These are phyloP conservation scores for Potentilla sterilis DNA, from an alignment of 306 rosid genomes.

Conservation along the genomic window DNA sequence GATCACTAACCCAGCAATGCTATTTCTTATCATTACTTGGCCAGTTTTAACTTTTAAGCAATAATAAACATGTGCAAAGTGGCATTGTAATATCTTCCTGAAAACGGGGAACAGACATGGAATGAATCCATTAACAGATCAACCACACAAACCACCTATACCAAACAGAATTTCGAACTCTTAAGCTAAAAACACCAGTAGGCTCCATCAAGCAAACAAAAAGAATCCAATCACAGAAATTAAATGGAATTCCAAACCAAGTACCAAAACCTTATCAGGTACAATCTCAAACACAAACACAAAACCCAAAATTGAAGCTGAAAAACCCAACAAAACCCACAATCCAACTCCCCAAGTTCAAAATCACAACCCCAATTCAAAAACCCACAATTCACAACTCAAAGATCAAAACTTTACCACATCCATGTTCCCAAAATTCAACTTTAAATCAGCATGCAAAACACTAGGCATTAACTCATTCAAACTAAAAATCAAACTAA, in stretches of 20 bases:
- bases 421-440: not conserved
- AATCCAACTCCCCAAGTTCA: slow-evolving; percentile 7
- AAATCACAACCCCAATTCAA: not conserved
- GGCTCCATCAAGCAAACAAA: not conserved
- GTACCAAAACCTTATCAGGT: not conserved
- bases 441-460: not conserved
- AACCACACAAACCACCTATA: not conserved
- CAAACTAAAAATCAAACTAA: not conserved
- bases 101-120: not conserved
- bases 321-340: not conserved
- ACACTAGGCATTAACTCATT: slow-evolving; percentile 1
- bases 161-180: not conserved
- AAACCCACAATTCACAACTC: not conserved
- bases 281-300: slow-evolving; percentile 1
- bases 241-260: not conserved
- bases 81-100: slow-evolving; percentile 3
- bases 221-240: not conserved
- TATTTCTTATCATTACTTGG: not conserved
- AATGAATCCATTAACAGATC: not conserved
- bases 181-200: not conserved
- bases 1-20: not conserved
- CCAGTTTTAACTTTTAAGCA: not conserved
- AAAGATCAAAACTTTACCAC: not conserved
- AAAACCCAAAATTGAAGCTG: not conserved
- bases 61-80: not conserved